A percentile compares a stretch with the other conserved stretches of the same genome.
These are phyloP conservation scores for Candida hungchunana DNA, from an alignment of 805 yeast genomes.

Conservation along the genomic window DNA sequence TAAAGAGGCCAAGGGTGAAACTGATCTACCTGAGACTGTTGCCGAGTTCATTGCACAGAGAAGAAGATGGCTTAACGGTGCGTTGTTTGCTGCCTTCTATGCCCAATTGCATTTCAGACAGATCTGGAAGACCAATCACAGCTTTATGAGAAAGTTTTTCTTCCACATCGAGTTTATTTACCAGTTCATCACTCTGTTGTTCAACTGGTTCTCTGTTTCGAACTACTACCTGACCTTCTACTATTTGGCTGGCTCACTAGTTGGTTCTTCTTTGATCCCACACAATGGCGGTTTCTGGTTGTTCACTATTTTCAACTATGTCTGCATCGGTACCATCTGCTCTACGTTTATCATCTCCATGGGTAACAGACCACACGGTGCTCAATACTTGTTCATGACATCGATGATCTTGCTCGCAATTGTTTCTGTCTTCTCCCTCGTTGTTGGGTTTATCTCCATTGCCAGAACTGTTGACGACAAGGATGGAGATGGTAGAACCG, in stretches of 20 bases:
- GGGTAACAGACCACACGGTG: conserved; percentile 98
- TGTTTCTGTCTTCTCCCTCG: conserved; percentile 77
- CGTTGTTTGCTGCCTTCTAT: conserved; percentile 92
- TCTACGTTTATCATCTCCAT: conserved; percentile 89
- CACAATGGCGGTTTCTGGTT: conserved; percentile 76
- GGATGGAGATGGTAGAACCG: conserved; percentile 34
- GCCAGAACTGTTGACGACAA: conserved; percentile 41
- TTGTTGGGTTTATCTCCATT: conserved; percentile 81
- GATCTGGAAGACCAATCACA: conserved; percentile 88
- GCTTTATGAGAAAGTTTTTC: conserved; percentile 70
- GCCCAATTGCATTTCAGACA: conserved; percentile 81
- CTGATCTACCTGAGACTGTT: conserved; percentile 92
- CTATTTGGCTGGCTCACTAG: conserved; percentile 85
- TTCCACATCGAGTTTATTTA: conserved; percentile 86
- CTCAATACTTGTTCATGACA: conserved; percentile 67
- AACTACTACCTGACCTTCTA: conserved; percentile 91
- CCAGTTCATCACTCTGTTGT: conserved; percentile 73
- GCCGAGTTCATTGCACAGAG: conserved; percentile 96
- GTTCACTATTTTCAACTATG: conserved; percentile 81
- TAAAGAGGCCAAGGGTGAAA: conserved; percentile 89
- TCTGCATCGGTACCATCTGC: conserved; percentile 76
- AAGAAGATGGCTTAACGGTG: conserved; percentile 98
- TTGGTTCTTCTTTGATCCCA: conserved; percentile 44
- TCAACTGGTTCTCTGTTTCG: conserved; percentile 89
- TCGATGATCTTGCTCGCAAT: conserved; percentile 70